phyloP scores from a whole-genome alignment of 495 filamentous ascomycete species.

The Astrothelium macrocarpum region DNA sequence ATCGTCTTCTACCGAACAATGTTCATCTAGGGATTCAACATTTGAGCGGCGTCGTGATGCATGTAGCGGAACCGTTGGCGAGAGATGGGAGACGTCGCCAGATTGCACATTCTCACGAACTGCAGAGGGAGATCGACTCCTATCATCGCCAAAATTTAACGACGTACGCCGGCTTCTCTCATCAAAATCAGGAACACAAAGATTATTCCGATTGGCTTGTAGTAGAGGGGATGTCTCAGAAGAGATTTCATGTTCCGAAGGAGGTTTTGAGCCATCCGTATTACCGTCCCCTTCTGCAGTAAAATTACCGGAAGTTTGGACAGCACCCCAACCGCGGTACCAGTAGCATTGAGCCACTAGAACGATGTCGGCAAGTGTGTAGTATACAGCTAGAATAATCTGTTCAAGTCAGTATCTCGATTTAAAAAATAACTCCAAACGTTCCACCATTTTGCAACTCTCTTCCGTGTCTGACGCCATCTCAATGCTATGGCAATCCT shows the following conservation, averaged over 20 bases:
- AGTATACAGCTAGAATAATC: slow-evolving; percentile 88
- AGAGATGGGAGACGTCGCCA: slow-evolving; percentile 56
- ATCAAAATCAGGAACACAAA: background rate
- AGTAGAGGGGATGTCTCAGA: background rate
- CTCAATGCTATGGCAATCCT: too few relatives aligned
- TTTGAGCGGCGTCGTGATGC: background rate
- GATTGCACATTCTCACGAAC: slow-evolving; percentile 37
- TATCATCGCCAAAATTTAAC: background rate
- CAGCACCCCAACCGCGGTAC: slow-evolving; percentile 56
- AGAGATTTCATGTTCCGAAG: background rate
- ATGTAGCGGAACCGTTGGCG: slow-evolving; percentile 39
- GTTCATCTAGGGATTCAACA: background rate
- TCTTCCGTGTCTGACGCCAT: too few relatives aligned
- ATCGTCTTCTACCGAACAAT: slow-evolving; percentile 5
- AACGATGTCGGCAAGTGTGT: slow-evolving; percentile 87
- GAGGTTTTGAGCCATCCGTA: background rate
- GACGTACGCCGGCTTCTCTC: background rate
- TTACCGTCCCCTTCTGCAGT: background rate
- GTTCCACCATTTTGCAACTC: too few relatives aligned
- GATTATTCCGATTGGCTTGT: background rate
- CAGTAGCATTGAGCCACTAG: slow-evolving; percentile 85
- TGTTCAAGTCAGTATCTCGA: slow-evolving; percentile 11
- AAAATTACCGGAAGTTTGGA: background rate
- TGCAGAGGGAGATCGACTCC: slow-evolving; percentile 21
- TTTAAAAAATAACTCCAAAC: background rate